phyloP scores from a whole-genome alignment of 805 yeast genomes.

The Barnettozyma siamensis region DNA sequence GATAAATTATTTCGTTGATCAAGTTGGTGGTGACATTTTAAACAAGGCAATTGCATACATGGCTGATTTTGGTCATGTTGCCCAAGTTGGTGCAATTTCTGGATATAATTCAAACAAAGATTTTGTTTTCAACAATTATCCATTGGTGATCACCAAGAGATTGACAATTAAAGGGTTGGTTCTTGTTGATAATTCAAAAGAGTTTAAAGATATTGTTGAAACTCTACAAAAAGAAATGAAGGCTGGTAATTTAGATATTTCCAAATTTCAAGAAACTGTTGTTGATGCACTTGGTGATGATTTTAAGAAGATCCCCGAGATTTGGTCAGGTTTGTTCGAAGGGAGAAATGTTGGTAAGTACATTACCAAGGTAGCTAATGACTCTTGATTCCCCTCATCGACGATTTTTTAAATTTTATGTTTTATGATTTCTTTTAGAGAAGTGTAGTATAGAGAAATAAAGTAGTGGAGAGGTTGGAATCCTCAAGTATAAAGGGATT shows the following conservation, averaged over 20 bases:
- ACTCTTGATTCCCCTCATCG: no score
- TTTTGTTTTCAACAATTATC: constrained; percentile 34
- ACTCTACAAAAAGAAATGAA: constrained; percentile 33
- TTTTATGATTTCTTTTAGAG: no score
- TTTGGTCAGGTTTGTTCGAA: constrained; percentile 42
- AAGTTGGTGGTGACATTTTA: constrained; percentile 58
- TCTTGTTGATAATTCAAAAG: constrained; percentile 36
- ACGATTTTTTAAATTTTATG: no score
- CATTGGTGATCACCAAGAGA: constrained; percentile 43
- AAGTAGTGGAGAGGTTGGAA: no score
- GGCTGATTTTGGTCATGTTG: constrained; percentile 37
- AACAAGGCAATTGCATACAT: constrained; percentile 34
- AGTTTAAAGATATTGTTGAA: constrained; percentile 33
- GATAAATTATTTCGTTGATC: constrained; percentile 52
- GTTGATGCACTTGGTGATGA: constrained; percentile 36
- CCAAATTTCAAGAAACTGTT: constrained; percentile 32
- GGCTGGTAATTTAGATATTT: constrained; percentile 36
- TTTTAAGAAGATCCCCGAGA: constrained; percentile 38
- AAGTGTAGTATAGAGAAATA: no score
- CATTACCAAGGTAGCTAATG: constrained; percentile 34
- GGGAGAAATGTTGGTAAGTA: constrained; percentile 46
- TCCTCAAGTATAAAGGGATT: no score
- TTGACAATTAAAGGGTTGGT: constrained; percentile 50
- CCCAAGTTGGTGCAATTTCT: constrained; percentile 61
- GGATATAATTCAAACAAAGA: constrained; percentile 41